Conservation (phyloP, 345 rosid genomes). For the Zanthoxylum bungeanum region DNA sequence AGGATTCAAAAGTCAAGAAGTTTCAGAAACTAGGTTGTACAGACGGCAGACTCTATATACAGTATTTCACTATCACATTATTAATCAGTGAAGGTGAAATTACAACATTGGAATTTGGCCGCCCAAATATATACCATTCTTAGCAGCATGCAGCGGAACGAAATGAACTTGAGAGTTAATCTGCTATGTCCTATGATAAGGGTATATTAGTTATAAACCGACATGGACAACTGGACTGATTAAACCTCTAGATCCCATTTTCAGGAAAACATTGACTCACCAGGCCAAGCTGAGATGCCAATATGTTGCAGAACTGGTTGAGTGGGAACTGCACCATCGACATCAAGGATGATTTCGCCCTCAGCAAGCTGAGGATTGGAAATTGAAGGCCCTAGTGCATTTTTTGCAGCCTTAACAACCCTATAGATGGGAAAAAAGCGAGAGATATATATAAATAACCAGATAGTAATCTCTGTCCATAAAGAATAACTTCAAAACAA, state of each 20-base stretch:
- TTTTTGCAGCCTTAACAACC: constrained; percentile 63
- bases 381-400: constrained; percentile 43
- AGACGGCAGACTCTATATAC: neutral
- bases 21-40: neutral
- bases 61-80: neutral
- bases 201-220: neutral
- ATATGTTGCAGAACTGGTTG: constrained; percentile 90
- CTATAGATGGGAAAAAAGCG: constrained; percentile 31
- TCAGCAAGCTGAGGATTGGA: constrained; percentile 72
- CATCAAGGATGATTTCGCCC: constrained; percentile 80
- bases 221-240: constrained; percentile 3
- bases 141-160: neutral
- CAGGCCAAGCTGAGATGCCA: constrained; percentile 98
- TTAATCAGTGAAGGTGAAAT: neutral
- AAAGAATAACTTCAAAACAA: neutral
- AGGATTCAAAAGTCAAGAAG: constrained; percentile 2
- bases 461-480: neutral
- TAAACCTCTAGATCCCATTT: neutral
- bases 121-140: neutral
- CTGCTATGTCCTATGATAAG: neutral
- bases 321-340: constrained; percentile 84
- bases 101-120: neutral
- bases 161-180: neutral
- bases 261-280: constrained; percentile 32
- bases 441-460: neutral